A percentile compares a stretch with the other conserved stretches of the same genome.
phyloP scores from a whole-genome alignment of 768 basidiomycete species.

The Sarcodon sp. region DNA sequence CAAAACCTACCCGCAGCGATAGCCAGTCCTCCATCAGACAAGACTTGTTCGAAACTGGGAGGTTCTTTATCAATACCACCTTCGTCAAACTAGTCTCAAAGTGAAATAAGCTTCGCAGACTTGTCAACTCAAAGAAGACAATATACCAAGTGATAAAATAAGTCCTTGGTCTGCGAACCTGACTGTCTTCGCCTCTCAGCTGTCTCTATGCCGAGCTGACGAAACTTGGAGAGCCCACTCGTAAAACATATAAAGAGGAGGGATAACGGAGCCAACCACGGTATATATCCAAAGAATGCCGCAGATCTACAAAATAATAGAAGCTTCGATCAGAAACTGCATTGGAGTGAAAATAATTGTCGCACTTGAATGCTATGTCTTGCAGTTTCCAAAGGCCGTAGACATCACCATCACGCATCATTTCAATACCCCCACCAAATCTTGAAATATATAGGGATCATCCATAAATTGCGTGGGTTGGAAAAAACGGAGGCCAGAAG shows the following conservation, averaged over 20 bases:
- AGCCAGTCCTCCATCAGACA: constrained; percentile 23
- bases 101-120: background rate
- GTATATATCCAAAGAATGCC: background rate
- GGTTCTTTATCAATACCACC: constrained; percentile 13
- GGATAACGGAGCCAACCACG: background rate
- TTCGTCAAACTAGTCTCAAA: constrained; percentile 12
- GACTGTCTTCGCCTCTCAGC: background rate
- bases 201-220: background rate
- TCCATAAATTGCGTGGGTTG: background rate
- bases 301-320: background rate
- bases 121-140: background rate
- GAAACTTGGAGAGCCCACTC: background rate
- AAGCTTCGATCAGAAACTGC: background rate
- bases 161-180: background rate
- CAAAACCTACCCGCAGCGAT: constrained; percentile 24
- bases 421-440: background rate
- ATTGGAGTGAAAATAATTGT: background rate
- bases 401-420: background rate
- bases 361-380: background rate
- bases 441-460: background rate
- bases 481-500: background rate
- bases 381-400: background rate
- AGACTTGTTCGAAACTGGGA: constrained; percentile 17
- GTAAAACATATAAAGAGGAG: background rate
- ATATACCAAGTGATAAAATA: background rate